A percentile compares a stretch with the other conserved stretches of the same genome.
Evolutionary conservation across 2,329 filamentous ascomycete genomes (phyloP).

Genomic region (Gremmenia infestans): DNA sequence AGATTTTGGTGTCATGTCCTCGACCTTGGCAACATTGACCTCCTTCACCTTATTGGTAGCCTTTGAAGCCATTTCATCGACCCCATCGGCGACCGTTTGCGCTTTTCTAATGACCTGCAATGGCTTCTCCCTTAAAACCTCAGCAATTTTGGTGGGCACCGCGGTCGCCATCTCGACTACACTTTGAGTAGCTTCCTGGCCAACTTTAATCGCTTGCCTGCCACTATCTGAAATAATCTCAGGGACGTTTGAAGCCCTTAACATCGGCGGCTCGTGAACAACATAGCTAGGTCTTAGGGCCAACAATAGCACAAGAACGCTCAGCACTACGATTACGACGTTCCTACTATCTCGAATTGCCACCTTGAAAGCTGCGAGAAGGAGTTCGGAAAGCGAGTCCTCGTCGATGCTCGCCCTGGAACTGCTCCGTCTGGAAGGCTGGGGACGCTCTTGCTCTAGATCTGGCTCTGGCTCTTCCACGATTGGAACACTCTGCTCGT

Average conservation of each 20-base stretch:
- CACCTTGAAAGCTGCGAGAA: conserved; percentile 50
- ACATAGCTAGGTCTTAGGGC: conserved; percentile 30
- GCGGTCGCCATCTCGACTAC: not conserved
- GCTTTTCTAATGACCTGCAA: not conserved
- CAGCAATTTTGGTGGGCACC: not conserved
- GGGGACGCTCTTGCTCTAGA: not conserved
- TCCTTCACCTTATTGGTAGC: not conserved
- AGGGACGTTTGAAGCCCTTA: not conserved
- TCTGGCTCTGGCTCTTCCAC: conserved; percentile 1
- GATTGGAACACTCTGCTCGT: conserved; percentile 30
- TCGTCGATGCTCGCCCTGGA: conserved; percentile 16
- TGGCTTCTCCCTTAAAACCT: not conserved
- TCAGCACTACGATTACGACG: conserved; percentile 50
- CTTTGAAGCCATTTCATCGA: not conserved
- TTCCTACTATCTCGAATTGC: conserved; percentile 55
- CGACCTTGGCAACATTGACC: not conserved
- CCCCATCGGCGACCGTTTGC: not conserved
- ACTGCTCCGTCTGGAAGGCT: conserved; percentile 1
- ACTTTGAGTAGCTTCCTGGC: not conserved
- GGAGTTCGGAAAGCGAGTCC: conserved; percentile 48
- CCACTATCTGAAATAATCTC: not conserved
- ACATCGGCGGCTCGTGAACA: not conserved
- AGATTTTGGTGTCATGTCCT: not conserved
- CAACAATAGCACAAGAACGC: conserved; percentile 48
- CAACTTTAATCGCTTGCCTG: not conserved